A percentile compares a stretch with the other conserved stretches of the same genome.
Evolutionary conservation across 2,329 filamentous ascomycete genomes (phyloP).

Genomic region (Ophiostoma tasmaniense): DNA sequence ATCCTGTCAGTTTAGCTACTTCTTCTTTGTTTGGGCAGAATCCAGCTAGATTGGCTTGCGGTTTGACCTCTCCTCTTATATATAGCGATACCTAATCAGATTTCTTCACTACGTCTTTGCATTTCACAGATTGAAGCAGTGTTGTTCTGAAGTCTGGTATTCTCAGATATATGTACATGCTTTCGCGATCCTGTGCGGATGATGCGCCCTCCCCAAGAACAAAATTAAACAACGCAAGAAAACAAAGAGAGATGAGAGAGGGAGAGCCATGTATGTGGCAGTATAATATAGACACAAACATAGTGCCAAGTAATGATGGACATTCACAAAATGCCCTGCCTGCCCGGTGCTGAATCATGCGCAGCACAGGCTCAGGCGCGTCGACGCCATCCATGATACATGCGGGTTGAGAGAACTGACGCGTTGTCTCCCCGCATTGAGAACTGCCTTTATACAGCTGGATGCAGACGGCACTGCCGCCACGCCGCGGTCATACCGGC

Average conservation of each 20-base stretch:
- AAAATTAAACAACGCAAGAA: not conserved
- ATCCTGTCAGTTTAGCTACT: not conserved
- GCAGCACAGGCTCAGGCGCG: not conserved
- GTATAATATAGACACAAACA: not conserved
- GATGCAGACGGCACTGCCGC: not conserved
- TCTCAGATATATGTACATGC: conserved; percentile 3
- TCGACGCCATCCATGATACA: not conserved
- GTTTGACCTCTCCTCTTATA: conserved; percentile 4
- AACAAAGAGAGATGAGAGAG: conserved; percentile 6
- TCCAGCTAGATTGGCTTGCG: not conserved
- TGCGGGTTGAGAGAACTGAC: not conserved
- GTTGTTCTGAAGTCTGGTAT: not conserved
- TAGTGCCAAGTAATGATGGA: not conserved
- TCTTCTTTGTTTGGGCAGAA: not conserved
- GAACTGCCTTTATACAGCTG: not conserved
- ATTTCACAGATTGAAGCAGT: too few species aligned
- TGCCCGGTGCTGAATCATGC: not conserved
- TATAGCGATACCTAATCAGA: not conserved
- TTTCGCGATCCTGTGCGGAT: not conserved
- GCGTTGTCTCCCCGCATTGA: not conserved
- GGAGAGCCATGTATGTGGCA: not conserved
- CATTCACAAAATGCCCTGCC: not conserved
- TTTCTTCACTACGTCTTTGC: not conserved
- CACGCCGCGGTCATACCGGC: not conserved
- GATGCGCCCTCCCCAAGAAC: not conserved